Base-by-base conservation (phyloP, 2,329 filamentous ascomycete species). In the Pseudogymnoascus sp. region DNA sequence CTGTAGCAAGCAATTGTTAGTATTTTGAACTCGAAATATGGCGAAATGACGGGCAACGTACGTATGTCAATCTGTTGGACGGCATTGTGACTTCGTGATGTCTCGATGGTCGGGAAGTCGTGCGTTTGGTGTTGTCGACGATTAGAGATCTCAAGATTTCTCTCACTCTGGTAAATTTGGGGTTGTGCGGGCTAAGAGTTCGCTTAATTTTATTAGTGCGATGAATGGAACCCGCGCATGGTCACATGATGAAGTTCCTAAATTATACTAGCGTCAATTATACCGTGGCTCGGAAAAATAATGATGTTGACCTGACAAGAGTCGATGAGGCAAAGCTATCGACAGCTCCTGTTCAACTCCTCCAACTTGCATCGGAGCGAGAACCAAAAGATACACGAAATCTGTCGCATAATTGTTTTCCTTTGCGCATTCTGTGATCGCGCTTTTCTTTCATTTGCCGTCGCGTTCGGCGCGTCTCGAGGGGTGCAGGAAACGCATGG, bases 11-110 rank as follows among this genome's bases (percentile, higher is more conserved):
- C 23, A 62, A 41, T 37, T 62, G 57, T 64, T 28, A 64, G 63
- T 64, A 62, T 62, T 19, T 43, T 25, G 25, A 19, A 16, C 34
- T 48, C 28, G 19, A 36, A 34, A 62, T 25, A 62, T 28, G 54
- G 23, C 36, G 16, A 43, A 62, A 28, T 41, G 5, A 11, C 8
- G n/a, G 63, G 31, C 28, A 63, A 62, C 63, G 14, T 64, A 64
- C 71, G 69, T 74, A 74, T 57, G 70, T 73, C 72, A 82, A 75
- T 80, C 80, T 79, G 75, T 78, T 79, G 76, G 79, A 80, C 71
- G 77, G 69, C 80, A 82, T 82, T 75, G 77, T 82, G 79, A 75
- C 74, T 74, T 75, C 51, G 64, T 74, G 72, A 65, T 71, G 64
- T 64, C 65, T 67, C 74, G 73, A 74, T 69, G 64, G 70, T 70